Percentiles rank a stretch among this genome's conserved stretches.
These are phyloP conservation scores for Geoglossum glabrum DNA, from an alignment of 495 filamentous ascomycete species.

Conservation along the genomic window DNA sequence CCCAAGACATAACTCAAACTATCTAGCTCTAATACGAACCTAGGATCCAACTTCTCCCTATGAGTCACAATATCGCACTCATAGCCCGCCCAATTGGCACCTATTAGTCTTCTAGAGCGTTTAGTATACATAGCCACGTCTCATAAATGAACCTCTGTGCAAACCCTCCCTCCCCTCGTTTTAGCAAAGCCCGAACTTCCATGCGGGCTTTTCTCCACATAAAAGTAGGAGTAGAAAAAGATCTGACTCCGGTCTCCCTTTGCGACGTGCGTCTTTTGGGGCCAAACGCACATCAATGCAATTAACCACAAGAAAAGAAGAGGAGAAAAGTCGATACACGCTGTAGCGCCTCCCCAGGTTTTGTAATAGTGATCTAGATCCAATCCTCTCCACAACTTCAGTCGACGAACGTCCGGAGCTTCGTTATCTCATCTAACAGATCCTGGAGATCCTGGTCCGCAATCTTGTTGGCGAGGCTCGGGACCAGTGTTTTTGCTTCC, in stretches of 20 bases:
- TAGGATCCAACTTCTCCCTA: no score
- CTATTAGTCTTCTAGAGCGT: not conserved
- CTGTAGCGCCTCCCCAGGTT: no score
- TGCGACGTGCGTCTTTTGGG: not conserved
- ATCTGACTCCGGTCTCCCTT: not conserved
- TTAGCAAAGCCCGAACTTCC: not conserved
- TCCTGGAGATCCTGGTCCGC: conserved; percentile 70
- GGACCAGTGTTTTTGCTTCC: conserved; percentile 91
- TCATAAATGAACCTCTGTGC: not conserved
- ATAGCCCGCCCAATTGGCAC: not conserved
- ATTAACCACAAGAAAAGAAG: not conserved
- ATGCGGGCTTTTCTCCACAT: no score
- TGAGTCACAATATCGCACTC: not conserved
- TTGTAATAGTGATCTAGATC: not conserved
- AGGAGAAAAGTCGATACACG: not conserved
- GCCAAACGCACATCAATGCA: not conserved
- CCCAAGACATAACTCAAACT: no score
- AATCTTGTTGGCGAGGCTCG: conserved; percentile 74
- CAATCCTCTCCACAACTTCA: conserved; percentile 8
- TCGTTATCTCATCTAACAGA: conserved; percentile 73
- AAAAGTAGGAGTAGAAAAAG: not conserved
- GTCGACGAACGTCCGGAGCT: conserved; percentile 41
- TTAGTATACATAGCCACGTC: not conserved
- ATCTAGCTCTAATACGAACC: no score
- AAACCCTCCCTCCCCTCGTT: not conserved